Conservation (phyloP, 495 filamentous ascomycete species). For the Pseudomonodictys pantanalensis region DNA sequence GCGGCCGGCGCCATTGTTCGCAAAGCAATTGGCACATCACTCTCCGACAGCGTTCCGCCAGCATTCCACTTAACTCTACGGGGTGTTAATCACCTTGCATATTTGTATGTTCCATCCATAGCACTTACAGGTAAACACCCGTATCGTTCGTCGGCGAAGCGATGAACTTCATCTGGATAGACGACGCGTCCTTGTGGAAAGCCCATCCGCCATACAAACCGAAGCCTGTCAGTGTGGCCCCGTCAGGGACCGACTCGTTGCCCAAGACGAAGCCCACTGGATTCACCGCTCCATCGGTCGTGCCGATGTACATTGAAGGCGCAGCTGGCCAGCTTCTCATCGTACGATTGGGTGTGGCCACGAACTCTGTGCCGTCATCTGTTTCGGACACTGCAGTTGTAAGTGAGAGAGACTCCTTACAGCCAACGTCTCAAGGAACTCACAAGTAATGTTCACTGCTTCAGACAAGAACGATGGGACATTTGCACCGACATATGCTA, state of each 20-base stretch:
- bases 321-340: slow-evolving; percentile 1
- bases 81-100: neutral
- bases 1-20: slow-evolving; percentile 11
- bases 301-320: slow-evolving; percentile 16
- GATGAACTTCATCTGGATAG: slow-evolving; percentile 18
- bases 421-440: neutral
- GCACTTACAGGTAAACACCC: slow-evolving; percentile 14
- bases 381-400: slow-evolving; percentile 9
- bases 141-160: slow-evolving; percentile 14
- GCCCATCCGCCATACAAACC: slow-evolving; percentile 27
- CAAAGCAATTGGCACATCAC: slow-evolving; percentile 5
- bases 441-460: slow-evolving; percentile 19
- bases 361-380: slow-evolving; percentile 6
- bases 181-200: slow-evolving; percentile 4
- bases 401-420: neutral
- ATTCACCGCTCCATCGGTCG: slow-evolving; percentile 5
- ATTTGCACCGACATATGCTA: slow-evolving; percentile 13
- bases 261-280: slow-evolving; percentile 10
- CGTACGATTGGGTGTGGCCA: slow-evolving; percentile 8
- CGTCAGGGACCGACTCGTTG: neutral
- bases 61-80: slow-evolving; percentile 16
- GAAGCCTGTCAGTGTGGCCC: neutral
- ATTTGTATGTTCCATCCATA: no score
- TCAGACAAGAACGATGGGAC: slow-evolving; percentile 13
- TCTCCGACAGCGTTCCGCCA: slow-evolving; percentile 4